Percentiles rank a stretch among this genome's conserved stretches.
Evolutionary conservation across 371 early-diverging fungal genomes (phyloP).

Genomic region (Mucor sp.): DNA sequence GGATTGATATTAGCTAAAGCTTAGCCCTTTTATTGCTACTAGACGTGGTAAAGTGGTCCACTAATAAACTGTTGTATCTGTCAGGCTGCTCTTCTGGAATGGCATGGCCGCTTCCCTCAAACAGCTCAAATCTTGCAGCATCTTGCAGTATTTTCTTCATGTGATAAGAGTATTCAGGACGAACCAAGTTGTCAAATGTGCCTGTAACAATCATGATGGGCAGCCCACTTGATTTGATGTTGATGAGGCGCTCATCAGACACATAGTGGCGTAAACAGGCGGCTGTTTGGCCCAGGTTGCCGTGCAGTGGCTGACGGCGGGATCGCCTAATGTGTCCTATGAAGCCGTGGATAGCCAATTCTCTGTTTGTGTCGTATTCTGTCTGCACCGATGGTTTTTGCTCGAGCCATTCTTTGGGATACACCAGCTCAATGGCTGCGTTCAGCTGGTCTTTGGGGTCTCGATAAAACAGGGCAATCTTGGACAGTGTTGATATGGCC

Average conservation of each 20-base stretch:
- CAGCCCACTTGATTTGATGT: constrained; percentile 30
- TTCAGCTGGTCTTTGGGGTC: constrained; percentile 39
- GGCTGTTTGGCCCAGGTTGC: constrained; percentile 37
- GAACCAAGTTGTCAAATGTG: constrained; percentile 37
- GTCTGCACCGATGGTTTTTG: constrained; percentile 18
- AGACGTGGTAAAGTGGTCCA: constrained; percentile 21
- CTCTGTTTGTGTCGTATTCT: constrained; percentile 32
- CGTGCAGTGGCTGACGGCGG: constrained; percentile 36
- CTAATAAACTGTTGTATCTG: constrained; percentile 36
- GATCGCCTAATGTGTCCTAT: constrained; percentile 21
- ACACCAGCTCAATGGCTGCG: constrained; percentile 36
- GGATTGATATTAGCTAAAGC: not conserved
- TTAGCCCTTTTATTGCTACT: constrained; percentile 1
- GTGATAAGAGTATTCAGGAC: constrained; percentile 36
- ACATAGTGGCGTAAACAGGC: constrained; percentile 44
- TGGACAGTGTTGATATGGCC: constrained; percentile 33
- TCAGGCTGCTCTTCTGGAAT: constrained; percentile 44
- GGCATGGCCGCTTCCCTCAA: constrained; percentile 50
- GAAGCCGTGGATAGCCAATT: constrained; percentile 30
- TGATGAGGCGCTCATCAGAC: constrained; percentile 34
- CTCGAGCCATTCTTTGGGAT: constrained; percentile 38
- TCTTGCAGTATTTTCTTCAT: constrained; percentile 29
- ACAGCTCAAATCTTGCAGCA: constrained; percentile 31
- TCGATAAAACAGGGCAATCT: constrained; percentile 31
- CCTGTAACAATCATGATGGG: constrained; percentile 47